phyloP scores from a whole-genome alignment of 768 basidiomycete genomes.

The Hebeloma cylindrosporum region DNA sequence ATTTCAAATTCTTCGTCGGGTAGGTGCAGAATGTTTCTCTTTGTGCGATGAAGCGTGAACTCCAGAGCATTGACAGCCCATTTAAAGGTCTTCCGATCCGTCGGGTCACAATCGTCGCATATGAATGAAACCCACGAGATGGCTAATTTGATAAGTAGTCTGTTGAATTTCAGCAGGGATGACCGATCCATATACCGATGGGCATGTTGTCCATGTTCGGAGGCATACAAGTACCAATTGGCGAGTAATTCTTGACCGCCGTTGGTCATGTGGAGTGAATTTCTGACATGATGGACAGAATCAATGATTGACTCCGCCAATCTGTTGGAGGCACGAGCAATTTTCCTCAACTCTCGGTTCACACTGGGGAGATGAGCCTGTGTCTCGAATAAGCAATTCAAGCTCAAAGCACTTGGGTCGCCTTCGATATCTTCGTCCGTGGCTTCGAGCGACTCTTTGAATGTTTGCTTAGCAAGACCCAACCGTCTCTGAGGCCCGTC shows the following conservation, averaged over 20 bases:
- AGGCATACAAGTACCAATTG: constrained; percentile 96
- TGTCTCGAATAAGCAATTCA: constrained; percentile 65
- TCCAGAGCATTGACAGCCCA: constrained; percentile 98
- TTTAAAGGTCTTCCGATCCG: constrained; percentile 93
- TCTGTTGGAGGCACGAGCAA: constrained; percentile 83
- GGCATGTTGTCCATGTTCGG: constrained; percentile 90
- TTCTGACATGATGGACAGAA: constrained; percentile 85
- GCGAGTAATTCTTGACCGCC: constrained; percentile 84
- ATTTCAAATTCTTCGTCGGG: constrained; percentile 88
- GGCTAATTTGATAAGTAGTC: constrained; percentile 82
- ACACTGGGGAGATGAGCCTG: constrained; percentile 91
- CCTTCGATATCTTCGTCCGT: constrained; percentile 65
- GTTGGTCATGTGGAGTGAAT: constrained; percentile 54
- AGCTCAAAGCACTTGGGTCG: constrained; percentile 38
- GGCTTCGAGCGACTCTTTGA: constrained; percentile 62
- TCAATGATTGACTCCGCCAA: constrained; percentile 92
- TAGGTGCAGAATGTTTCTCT: constrained; percentile 86
- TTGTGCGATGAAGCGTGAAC: constrained; percentile 85
- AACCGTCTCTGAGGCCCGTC: constrained; percentile 84
- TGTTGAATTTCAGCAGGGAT: constrained; percentile 72
- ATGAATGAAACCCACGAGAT: constrained; percentile 99
- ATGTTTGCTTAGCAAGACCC: constrained; percentile 72
- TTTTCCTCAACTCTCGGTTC: constrained; percentile 87
- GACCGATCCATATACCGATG: constrained; percentile 84
- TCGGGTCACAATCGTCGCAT: constrained; percentile 95